Conservation (phyloP, 2,329 filamentous ascomycete genomes). For the Tricladium varicosporioides region DNA sequence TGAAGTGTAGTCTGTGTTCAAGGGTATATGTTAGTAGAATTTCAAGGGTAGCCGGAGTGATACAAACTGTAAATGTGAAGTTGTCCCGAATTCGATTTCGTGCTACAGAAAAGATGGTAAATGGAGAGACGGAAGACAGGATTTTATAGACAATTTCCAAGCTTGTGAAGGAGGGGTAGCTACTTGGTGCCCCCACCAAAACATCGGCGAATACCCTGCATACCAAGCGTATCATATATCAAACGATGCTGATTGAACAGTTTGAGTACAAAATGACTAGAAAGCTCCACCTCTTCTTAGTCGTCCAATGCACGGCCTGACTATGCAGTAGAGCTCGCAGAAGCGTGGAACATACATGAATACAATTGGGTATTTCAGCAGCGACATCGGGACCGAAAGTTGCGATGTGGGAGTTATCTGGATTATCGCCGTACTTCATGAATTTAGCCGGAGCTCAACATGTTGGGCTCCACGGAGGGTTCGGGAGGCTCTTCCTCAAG, state of each 20-base stretch:
- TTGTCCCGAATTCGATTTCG: background rate
- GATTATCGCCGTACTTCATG: background rate
- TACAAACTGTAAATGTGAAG: background rate
- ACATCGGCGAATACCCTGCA: slow-evolving; percentile 12
- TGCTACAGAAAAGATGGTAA: background rate
- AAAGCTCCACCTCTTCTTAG: background rate
- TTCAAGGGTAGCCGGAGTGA: background rate
- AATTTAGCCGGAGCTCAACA: slow-evolving; percentile 8
- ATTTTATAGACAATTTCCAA: background rate
- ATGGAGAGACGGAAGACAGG: background rate
- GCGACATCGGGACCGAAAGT: slow-evolving; percentile 10
- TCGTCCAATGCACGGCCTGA: slow-evolving; percentile 1
- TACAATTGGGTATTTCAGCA: slow-evolving; percentile 9
- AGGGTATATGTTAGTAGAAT: background rate
- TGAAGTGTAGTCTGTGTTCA: slow-evolving; percentile 8
- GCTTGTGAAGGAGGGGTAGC: slow-evolving; percentile 24
- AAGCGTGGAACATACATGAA: slow-evolving; percentile 1
- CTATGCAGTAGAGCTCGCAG: background rate
- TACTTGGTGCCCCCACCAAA: slow-evolving; percentile 14
- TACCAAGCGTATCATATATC: slow-evolving; percentile 11
- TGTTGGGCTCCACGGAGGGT: background rate
- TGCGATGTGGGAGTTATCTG: too few species aligned
- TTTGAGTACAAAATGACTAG: background rate
- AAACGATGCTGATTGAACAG: slow-evolving; percentile 11
- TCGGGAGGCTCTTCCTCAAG: background rate